Evolutionary conservation across 2,329 filamentous ascomycete genomes (phyloP), one percentile per base, ranked within the genome.

Genomic region (Colletotrichum tanaceti): DNA sequence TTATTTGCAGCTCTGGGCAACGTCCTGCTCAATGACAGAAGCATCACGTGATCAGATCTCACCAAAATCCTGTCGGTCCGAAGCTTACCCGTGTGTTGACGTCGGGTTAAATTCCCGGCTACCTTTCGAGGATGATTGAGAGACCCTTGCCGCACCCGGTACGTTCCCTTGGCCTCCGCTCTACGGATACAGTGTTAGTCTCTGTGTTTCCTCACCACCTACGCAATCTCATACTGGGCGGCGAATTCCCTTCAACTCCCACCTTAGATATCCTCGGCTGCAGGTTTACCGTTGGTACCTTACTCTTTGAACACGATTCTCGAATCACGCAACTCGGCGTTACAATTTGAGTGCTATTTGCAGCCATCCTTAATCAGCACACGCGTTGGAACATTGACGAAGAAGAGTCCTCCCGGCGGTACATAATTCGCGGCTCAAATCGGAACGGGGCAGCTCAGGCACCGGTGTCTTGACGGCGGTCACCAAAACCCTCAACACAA

Each of bases 371-470:
- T 59, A 18, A 32, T 13, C 63, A 55, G 66, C 66, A 69, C 66
- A 61, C 62, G 64, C 63, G 44, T 49, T 59, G 18, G 44, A 66
- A 46, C 35, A 60, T 61, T 50, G 44, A 55, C 35, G 58, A 54
- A 54, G 35, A 58, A 63, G 58, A 52, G 54, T 60, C 58, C 54
- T n/a, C 43, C 43, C 32, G 44, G 63, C 53, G 20, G 39, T 54
- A 43, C 53, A 60, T 39, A 44, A 52, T 38, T 20, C 52, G 32
- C 67, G 67, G 67, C 67, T 70, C 54, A 68, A 68, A 68, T 59
- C 67, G 63, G 67, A 70, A 70, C 68, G 52, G 61, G 55, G 39
- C 60, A 58, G 39, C 54, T 69, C 68, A 70, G 53, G 66, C 62
- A 65, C 35, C 66, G 59, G 50, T 46, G 57, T 61, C 66, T 41